Conservation (phyloP, 768 basidiomycete genomes). For the Boletus vermiculosoides region DNA sequence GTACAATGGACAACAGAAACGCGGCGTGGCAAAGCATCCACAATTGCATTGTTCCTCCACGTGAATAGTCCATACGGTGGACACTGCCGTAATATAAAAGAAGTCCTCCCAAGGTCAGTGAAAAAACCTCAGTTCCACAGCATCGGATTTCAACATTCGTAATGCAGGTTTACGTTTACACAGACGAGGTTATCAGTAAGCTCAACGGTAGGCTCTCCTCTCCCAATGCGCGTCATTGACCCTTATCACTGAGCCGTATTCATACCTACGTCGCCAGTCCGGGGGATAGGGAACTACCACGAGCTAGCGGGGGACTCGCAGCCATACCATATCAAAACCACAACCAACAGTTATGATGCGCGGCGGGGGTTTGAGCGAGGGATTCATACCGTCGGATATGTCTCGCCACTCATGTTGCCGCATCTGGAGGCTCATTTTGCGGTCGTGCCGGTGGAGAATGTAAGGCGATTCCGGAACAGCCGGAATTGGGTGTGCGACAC, state of each 20-base stretch:
- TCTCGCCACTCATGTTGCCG: conserved; percentile 2
- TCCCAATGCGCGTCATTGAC: not conserved
- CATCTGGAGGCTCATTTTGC: conserved; percentile 7
- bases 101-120: not conserved
- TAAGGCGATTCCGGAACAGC: not conserved
- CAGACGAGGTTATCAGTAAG: not conserved
- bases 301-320: not conserved
- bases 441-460: not conserved
- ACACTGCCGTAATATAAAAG: not conserved
- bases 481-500: conserved; percentile 8
- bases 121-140: not conserved
- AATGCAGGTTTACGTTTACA: conserved; percentile 5
- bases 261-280: conserved; percentile 7
- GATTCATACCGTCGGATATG: conserved; percentile 11
- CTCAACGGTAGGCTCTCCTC: not conserved
- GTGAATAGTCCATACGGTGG: not conserved
- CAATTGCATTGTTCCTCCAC: not conserved
- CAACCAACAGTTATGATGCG: not conserved
- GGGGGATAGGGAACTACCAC: conserved; percentile 6
- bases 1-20: not conserved
- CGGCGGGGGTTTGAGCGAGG: conserved; percentile 3
- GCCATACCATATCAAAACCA: not conserved
- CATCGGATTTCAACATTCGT: not conserved
- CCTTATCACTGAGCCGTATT: conserved; percentile 11
- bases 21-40: not conserved